phyloP scores from a whole-genome alignment of 2,329 filamentous ascomycete genomes.

The Zymoseptoria pseudotritici region DNA sequence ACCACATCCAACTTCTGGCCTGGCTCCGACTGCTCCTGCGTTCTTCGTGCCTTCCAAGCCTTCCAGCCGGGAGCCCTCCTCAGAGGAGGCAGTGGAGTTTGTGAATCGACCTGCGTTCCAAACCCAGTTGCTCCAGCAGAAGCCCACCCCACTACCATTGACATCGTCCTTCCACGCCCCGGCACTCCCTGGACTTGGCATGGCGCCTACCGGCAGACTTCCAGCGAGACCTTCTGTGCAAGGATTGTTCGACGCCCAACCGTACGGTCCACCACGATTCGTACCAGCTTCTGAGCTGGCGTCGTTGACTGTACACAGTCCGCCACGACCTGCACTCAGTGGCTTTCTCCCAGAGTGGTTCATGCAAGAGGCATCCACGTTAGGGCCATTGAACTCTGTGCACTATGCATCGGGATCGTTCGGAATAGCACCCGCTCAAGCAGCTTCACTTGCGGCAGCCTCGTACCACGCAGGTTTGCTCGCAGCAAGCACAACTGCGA shows the following conservation, averaged over 20 bases:
- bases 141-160: neutral
- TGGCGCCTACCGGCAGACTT: neutral
- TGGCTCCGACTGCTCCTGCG: neutral
- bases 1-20: neutral
- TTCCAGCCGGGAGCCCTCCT: neutral
- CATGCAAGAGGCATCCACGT: neutral
- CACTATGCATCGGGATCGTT: neutral
- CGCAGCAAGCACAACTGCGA: neutral
- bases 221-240: neutral
- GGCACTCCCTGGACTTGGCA: neutral
- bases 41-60: neutral
- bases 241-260: neutral
- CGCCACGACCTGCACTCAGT: neutral
- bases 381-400: neutral
- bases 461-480: neutral
- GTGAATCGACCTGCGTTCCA: neutral
- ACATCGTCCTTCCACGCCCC: neutral
- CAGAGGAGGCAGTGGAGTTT: neutral
- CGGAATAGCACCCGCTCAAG: neutral
- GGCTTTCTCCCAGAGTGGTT: neutral
- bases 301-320: neutral
- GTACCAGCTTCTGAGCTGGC: constrained; percentile 32
- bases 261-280: constrained; percentile 27
- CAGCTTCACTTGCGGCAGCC: neutral
- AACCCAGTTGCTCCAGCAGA: neutral